Percentiles rank a stretch among this genome's conserved stretches.
Evolutionary conservation across 805 yeast genomes (phyloP).

Genomic region (Candida krabiensis): DNA sequence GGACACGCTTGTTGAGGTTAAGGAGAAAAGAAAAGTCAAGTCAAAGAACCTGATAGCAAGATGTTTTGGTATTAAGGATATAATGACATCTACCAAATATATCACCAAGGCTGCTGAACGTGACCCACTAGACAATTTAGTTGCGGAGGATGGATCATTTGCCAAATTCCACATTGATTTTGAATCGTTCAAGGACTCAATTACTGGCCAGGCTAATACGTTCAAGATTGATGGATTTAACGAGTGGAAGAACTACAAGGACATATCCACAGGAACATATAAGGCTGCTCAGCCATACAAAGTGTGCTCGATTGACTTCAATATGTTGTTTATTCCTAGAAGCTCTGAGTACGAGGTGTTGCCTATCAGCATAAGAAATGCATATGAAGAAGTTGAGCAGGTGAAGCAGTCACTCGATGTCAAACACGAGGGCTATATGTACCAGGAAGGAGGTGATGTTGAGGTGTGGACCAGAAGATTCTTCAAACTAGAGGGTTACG

Average conservation of each 20-base stretch:
- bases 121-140: slow-evolving; percentile 61
- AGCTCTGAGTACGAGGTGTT: slow-evolving; percentile 57
- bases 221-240: slow-evolving; percentile 67
- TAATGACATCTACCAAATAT: slow-evolving; percentile 49
- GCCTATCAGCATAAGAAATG: slow-evolving; percentile 67
- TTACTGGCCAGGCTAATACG: slow-evolving; percentile 52
- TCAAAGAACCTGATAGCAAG: slow-evolving; percentile 32
- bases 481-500: slow-evolving; percentile 70
- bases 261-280: slow-evolving; percentile 29
- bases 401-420: slow-evolving; percentile 28
- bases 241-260: slow-evolving; percentile 68
- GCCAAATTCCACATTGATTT: slow-evolving; percentile 73
- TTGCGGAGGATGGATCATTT: slow-evolving; percentile 89
- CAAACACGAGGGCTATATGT: slow-evolving; percentile 64
- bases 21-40: slow-evolving; percentile 45
- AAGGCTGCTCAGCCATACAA: slow-evolving; percentile 48
- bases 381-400: slow-evolving; percentile 42
- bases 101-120: slow-evolving; percentile 46
- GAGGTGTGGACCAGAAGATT: slow-evolving; percentile 69
- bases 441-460: slow-evolving; percentile 93
- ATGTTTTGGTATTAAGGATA: slow-evolving; percentile 39
- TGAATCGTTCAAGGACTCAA: slow-evolving; percentile 52
- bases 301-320: slow-evolving; percentile 66
- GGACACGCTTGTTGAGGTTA: slow-evolving; percentile 57
- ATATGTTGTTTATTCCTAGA: slow-evolving; percentile 70